Evolutionary conservation across 2,329 filamentous ascomycete genomes (phyloP).

Genomic region (Beauveria asiatica): DNA sequence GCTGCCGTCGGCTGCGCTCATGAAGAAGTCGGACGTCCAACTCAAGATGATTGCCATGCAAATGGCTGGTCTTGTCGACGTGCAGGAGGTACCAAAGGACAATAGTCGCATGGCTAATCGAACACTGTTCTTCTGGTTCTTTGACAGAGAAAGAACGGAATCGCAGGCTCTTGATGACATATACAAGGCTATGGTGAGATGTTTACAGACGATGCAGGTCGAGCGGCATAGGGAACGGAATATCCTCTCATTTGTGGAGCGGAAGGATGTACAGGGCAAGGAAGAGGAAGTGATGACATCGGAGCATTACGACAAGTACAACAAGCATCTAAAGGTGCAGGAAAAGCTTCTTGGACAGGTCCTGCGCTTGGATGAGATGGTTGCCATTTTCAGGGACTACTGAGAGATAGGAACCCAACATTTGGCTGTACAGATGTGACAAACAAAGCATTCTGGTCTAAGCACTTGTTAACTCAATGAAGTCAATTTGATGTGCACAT

Average conservation of each 20-base stretch:
- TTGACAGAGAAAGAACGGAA: slow-evolving; percentile 65
- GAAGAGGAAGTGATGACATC: slow-evolving; percentile 72
- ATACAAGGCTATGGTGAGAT: slow-evolving; percentile 85
- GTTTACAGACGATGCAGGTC: slow-evolving; percentile 68
- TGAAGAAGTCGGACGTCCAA: slow-evolving; percentile 79
- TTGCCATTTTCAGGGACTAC: slow-evolving; percentile 75
- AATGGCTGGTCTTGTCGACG: slow-evolving; percentile 75
- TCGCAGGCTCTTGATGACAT: slow-evolving; percentile 67
- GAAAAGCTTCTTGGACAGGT: slow-evolving; percentile 73
- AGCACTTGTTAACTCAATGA: not conserved
- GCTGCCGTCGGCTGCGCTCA: slow-evolving; percentile 68
- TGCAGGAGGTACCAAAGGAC: slow-evolving; percentile 91
- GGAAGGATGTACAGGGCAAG: slow-evolving; percentile 76
- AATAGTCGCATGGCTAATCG: slow-evolving; percentile 71
- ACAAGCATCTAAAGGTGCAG: slow-evolving; percentile 52
- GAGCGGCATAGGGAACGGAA: slow-evolving; percentile 64
- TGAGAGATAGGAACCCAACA: slow-evolving; percentile 26
- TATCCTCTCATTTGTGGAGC: slow-evolving; percentile 72
- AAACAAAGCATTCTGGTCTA: not conserved
- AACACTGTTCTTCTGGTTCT: slow-evolving; percentile 88
- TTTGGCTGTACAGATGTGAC: not conserved
- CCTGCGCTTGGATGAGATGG: slow-evolving; percentile 72
- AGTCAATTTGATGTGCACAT: too few species aligned
- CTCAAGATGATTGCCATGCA: slow-evolving; percentile 80
- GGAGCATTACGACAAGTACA: slow-evolving; percentile 60